Conservation (phyloP, 305 asterid genomes). For the Solanum hybrid region DNA sequence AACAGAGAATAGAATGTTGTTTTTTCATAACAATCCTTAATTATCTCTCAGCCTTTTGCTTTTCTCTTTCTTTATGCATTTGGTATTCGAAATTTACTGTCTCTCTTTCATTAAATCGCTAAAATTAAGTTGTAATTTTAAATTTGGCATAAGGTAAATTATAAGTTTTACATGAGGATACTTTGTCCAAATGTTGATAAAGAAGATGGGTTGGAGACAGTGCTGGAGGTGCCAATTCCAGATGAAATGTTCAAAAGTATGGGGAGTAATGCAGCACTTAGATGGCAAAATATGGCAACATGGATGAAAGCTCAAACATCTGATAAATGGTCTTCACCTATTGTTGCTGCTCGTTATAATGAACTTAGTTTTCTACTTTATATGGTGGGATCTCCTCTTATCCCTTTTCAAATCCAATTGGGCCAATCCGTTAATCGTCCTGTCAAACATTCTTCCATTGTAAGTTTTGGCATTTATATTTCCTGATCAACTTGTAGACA, state of each 20-base stretch:
- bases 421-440: slow-evolving; percentile 57
- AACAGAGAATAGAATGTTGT: neutral
- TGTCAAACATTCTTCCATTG: slow-evolving; percentile 63
- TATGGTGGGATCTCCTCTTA: slow-evolving; percentile 71
- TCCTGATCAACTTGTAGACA: neutral
- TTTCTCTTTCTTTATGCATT: neutral
- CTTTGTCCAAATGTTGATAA: slow-evolving; percentile 73
- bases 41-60: neutral
- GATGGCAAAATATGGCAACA: slow-evolving; percentile 78
- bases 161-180: slow-evolving; percentile 44
- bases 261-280: slow-evolving; percentile 60
- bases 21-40: neutral
- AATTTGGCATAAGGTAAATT: neutral
- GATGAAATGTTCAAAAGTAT: slow-evolving; percentile 78
- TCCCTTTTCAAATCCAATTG: slow-evolving; percentile 60
- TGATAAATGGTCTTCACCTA: slow-evolving; percentile 49
- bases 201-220: slow-evolving; percentile 81
- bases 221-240: slow-evolving; percentile 82
- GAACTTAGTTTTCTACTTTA: slow-evolving; percentile 33
- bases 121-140: neutral
- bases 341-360: slow-evolving; percentile 35
- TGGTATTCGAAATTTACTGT: neutral
- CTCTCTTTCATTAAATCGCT: neutral
- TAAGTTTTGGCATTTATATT: slow-evolving; percentile 5
- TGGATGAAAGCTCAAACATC: slow-evolving; percentile 32